Evolutionary conservation across 208 protist genomes (phyloP), one percentile per base, ranked within the genome.

Genomic region (Leptomonas seymouri): DNA sequence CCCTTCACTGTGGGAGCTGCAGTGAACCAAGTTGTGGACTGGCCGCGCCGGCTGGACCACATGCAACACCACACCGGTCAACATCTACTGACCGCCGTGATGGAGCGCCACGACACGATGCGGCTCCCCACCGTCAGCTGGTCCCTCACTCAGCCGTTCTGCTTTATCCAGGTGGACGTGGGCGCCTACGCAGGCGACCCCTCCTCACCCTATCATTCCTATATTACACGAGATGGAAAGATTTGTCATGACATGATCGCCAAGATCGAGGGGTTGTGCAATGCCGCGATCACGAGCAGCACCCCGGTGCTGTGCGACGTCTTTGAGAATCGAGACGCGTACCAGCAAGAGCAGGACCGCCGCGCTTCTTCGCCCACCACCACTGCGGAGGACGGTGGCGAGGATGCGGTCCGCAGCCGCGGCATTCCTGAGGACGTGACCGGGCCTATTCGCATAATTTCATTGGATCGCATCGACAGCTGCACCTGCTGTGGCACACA

Each of bases 21-120:
- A 16, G 90, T 97, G 31, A 21, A 74, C 16, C 63, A 97, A 53
- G 57, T 64, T 3, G 84, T 97, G 14, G 84, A 97, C 61, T 95
- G 90, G 89, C 53, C 34, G 0, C 88, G 92, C 7, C 88, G 94
- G 7, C 57, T 90, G 0, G 93, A 98, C 46, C 93, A 98, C 84
- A 96, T 95, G 89, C 93, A 98, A 79, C 92, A 97, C 54, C 94
- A 98, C 86, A 93, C 91, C 11, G 91, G 81, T 0, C 94, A 98
- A 69, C 94, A 98, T 63, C 57, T 98, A 11, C 80, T 98, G 39
- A 86, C 81, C 0, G 88, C 93, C 6, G 63, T 97, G 0, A 81
- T 96, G 30, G 81, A 93, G 51, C 66, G 71, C 9, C 5, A 41
- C 9, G 65, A 83, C 36, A 81, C 82, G 39, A 61, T 89, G 63